Base-by-base conservation (phyloP, 371 early-diverging fungal genomes). In the Blastocladiella emersonii region DNA sequence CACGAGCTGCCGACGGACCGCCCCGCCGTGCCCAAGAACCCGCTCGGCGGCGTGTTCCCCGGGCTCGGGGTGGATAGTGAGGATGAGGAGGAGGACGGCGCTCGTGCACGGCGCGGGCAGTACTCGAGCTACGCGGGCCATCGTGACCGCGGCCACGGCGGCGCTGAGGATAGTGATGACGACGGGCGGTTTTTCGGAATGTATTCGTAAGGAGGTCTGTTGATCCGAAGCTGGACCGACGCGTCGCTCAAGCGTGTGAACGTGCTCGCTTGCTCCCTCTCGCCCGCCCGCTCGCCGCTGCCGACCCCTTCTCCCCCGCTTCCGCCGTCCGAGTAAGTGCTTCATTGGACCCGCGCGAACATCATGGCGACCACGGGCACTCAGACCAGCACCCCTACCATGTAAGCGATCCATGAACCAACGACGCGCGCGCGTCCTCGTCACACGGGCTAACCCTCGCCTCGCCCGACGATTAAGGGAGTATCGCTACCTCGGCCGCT, bases 401-500 rank as follows among this genome's bases (percentile, higher is more conserved):
- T n/a, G n/a, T n/a, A n/a, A n/a, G n/a, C n/a, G n/a, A n/a, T n/a
- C n/a, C n/a, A n/a, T n/a, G n/a, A n/a, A n/a, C n/a, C n/a, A n/a
- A n/a, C n/a, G n/a, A n/a, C n/a, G n/a, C n/a, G n/a, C n/a, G n/a
- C n/a, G n/a, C n/a, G n/a, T n/a, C n/a, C n/a, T n/a, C n/a, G n/a
- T n/a, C n/a, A n/a, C n/a, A n/a, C 39, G 13, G 39, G 39, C 39
- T 39, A 13, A 39, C 39, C 39, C 39, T 39, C 39, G 39, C 39
- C 8, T 39, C 13, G 39, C 39, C 39, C 13, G 8, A 39, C 39
- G 39, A 39, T 8, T 51, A 91, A n/a, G 90, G 92, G 84, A 89
- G 67, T 91, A 89, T 71, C 83, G 90, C 39, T 84, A 80, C 66
- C 77, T 91, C 51, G 92, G 92, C 63, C 72, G 77, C 48, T 83